Evolutionary conservation across 2,329 filamentous ascomycete species (phyloP), one percentile per base, ranked within the genome.

Genomic region (Epichloe elymi): DNA sequence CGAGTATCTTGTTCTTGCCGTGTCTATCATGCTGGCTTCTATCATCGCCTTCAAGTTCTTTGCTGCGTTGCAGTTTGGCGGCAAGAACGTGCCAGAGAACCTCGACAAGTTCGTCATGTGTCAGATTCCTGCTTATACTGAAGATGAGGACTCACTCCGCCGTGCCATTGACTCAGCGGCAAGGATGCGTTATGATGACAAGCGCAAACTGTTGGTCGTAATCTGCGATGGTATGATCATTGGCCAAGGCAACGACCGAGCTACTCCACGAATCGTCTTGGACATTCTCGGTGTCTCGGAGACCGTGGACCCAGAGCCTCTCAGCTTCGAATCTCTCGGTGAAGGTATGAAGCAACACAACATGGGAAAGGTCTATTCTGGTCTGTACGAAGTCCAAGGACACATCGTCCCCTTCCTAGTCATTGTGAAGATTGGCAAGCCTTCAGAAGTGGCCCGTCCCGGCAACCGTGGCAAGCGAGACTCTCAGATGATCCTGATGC

Each of bases 211-310:
- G 12, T 74, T 98, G 26, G 82, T 95, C 57, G 77, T 98, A 55
- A 76, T 98, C 56, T 98, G 93, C 62, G 93, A 98, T 63, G 93
- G 93, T 70, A 97, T 98, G 91, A 98, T 98, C 73, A 94, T 98
- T 58, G 93, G 93, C 61, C 90, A 96, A 71, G 93, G 93, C 63
- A 98, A 98, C 69, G 93, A 98, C 66, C 81, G 89, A 55, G 88
- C 93, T 6, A 98, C 93, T 0, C 93, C 93, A 42, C 83, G 90
- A 55, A 98, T 98, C 58, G 90, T 98, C 23, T 77, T 98, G 50
- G 93, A 98, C 62, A 98, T 98, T 73, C 76, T 98, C 5, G 93
- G 93, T 56, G 93, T 98, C 33, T 86, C 89, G 2, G 90, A 96
- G 59, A 87, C 85, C 2, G 86, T 96, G 15, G 91, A 98, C 62